These are phyloP conservation scores for Ceratocystis colombiana DNA, from an alignment of 2,329 filamentous ascomycete genomes.

Conservation along the genomic window DNA sequence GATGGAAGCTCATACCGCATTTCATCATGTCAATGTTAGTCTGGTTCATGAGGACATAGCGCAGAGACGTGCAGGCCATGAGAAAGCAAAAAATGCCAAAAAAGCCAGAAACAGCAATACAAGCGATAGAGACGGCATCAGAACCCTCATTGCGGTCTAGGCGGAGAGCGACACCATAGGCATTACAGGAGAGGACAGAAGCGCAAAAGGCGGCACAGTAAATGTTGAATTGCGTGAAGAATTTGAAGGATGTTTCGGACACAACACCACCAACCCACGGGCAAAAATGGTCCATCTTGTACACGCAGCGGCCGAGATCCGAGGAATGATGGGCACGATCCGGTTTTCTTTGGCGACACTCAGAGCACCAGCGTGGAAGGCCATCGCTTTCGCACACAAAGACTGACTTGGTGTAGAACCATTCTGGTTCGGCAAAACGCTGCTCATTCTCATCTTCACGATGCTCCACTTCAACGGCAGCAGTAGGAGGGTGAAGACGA, in stretches of 20 bases:
- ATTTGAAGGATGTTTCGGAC: slow-evolving; percentile 81
- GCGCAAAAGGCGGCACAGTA: slow-evolving; percentile 61
- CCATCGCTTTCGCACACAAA: slow-evolving; percentile 79
- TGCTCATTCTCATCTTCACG: slow-evolving; percentile 42
- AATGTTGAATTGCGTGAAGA: slow-evolving; percentile 76
- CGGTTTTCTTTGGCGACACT: slow-evolving; percentile 77
- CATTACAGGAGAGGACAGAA: slow-evolving; percentile 53
- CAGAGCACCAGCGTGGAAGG: slow-evolving; percentile 74
- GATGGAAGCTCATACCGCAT: slow-evolving; percentile 52
- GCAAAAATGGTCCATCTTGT: slow-evolving; percentile 92
- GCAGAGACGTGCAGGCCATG: slow-evolving; percentile 64
- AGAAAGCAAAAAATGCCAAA: slow-evolving; percentile 71
- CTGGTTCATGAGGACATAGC: slow-evolving; percentile 60
- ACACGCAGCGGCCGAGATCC: slow-evolving; percentile 69
- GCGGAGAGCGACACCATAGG: slow-evolving; percentile 52
- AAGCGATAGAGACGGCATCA: slow-evolving; percentile 55
- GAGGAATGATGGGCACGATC: slow-evolving; percentile 81
- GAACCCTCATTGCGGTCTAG: slow-evolving; percentile 34
- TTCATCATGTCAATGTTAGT: slow-evolving; percentile 76
- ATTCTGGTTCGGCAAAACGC: slow-evolving; percentile 50
- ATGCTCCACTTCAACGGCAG: slow-evolving; percentile 33
- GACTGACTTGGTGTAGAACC: slow-evolving; percentile 70
- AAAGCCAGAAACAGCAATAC: slow-evolving; percentile 55
- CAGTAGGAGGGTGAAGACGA: slow-evolving; percentile 6
- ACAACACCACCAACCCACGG: slow-evolving; percentile 95